Evolutionary conservation across 306 rosid species (phyloP).

Genomic region (Herpetospermum pedunculosum): DNA sequence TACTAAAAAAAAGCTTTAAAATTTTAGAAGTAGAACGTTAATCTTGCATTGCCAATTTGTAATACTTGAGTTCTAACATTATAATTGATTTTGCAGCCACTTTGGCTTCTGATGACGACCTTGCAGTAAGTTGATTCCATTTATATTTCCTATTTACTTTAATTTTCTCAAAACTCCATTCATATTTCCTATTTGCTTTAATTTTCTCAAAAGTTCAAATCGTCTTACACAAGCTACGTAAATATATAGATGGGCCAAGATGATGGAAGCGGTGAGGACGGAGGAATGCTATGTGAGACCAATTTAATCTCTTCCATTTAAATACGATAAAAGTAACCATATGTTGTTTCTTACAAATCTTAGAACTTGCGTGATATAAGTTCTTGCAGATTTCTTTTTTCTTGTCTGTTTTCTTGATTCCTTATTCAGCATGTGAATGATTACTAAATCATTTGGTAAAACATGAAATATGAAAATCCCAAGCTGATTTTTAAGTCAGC

Average conservation of each 20-base stretch:
- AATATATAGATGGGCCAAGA: constrained; percentile 45
- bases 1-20: too few species aligned
- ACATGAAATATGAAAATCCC: background rate
- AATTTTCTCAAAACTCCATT: background rate
- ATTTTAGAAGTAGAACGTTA: background rate
- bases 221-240: background rate
- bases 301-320: background rate
- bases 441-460: background rate
- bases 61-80: background rate
- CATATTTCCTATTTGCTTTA: constrained; percentile 3
- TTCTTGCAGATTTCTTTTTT: background rate
- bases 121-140: constrained; percentile 28
- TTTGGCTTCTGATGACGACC: constrained; percentile 40
- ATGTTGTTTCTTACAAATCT: background rate
- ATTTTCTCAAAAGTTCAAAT: background rate
- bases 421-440: background rate
- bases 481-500: background rate
- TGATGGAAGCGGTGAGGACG: constrained; percentile 69
- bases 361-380: background rate
- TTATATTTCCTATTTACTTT: background rate
- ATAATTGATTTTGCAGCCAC: constrained; percentile 43
- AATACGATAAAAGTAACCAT: background rate
- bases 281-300: constrained; percentile 85
- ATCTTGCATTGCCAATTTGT: background rate
- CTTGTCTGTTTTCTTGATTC: background rate